Conservation (phyloP, 331 rosid genomes). For the Spiraea crenata region DNA sequence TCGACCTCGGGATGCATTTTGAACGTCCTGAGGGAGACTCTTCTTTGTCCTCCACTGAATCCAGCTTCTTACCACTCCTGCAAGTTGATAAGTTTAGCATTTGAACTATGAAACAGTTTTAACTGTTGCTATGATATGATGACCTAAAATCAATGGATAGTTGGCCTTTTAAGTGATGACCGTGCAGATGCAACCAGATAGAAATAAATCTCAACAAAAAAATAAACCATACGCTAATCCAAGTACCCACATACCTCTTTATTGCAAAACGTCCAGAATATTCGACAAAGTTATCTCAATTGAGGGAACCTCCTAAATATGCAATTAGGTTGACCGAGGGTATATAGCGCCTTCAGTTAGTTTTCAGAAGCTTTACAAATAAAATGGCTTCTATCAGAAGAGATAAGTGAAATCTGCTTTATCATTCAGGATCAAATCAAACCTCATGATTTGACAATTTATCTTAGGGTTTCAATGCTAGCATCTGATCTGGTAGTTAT, state of each 20-base stretch:
- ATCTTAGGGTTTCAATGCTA: background rate
- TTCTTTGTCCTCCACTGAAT: constrained; percentile 45
- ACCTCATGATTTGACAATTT: background rate
- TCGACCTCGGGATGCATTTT: constrained; percentile 83
- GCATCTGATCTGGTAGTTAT: background rate
- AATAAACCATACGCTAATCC: constrained; percentile 1
- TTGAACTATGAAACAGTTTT: background rate
- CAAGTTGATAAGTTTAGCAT: constrained; percentile 15
- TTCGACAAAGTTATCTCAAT: background rate
- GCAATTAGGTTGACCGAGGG: background rate
- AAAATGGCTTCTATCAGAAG: background rate
- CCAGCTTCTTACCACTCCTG: constrained; percentile 58
- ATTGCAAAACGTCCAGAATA: background rate
- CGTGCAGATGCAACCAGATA: background rate
- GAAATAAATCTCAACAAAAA: background rate
- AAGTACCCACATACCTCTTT: background rate
- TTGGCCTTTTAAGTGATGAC: background rate
- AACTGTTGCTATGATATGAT: background rate
- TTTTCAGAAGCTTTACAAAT: background rate
- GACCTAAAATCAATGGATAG: background rate
- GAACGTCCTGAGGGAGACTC: constrained; percentile 66
- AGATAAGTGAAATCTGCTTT: constrained; percentile 1
- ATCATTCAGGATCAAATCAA: background rate
- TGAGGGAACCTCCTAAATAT: background rate
- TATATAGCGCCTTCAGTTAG: background rate